Conservation (phyloP, 257 asterid species). For the Plantago ovata region DNA sequence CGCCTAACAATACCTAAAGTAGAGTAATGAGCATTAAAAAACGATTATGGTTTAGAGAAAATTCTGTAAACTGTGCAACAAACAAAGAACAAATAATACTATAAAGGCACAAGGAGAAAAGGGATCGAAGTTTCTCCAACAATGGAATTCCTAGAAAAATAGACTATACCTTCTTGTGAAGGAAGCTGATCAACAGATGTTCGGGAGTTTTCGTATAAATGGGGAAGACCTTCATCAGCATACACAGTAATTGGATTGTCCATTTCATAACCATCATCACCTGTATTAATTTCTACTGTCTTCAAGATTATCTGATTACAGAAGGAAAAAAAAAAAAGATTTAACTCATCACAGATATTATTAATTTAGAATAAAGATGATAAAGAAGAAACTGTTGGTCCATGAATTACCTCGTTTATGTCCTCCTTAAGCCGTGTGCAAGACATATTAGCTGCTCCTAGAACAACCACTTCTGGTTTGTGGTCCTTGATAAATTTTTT, state of each 20-base stretch:
- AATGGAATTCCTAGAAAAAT: not conserved
- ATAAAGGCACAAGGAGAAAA: not conserved
- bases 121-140: constrained; percentile 3
- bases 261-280: constrained; percentile 95
- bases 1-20: constrained; percentile 80
- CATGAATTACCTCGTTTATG: constrained; percentile 70
- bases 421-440: constrained; percentile 90
- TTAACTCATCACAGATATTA: constrained; percentile 7
- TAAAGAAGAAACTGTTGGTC: not conserved
- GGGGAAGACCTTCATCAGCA: constrained; percentile 96
- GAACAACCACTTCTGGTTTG: constrained; percentile 86
- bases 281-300: constrained; percentile 96
- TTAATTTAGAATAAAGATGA: not conserved
- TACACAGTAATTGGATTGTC: constrained; percentile 80
- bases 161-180: constrained; percentile 66
- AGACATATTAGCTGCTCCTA: constrained; percentile 92
- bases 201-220: constrained; percentile 85
- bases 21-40: not conserved
- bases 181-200: constrained; percentile 93
- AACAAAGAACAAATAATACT: no score
- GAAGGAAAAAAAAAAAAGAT: not conserved
- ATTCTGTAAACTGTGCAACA: no score
- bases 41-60: no score
- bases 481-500: constrained; percentile 96
- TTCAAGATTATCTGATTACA: constrained; percentile 76